Evolutionary conservation across 805 yeast species (phyloP).

Genomic region (Priceomyces haplophilus): DNA sequence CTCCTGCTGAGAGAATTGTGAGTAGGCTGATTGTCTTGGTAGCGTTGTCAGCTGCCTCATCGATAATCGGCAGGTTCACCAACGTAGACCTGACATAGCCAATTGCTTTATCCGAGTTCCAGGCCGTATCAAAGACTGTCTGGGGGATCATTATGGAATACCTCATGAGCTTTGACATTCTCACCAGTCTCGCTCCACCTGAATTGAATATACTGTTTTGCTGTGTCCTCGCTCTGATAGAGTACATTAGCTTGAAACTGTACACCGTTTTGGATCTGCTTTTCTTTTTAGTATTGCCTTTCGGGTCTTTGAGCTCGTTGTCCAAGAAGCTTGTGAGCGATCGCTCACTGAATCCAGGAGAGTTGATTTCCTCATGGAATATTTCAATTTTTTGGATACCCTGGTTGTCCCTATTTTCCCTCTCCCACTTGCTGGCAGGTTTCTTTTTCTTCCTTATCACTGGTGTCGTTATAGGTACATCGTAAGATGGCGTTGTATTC

Average conservation of each 20-base stretch:
- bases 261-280: constrained; percentile 2
- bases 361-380: constrained; percentile 6
- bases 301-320: constrained; percentile 4
- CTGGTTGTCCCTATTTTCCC: constrained; percentile 1
- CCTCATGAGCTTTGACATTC: constrained; percentile 13
- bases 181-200: constrained; percentile 3
- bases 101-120: constrained; percentile 22
- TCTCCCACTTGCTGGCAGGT: not conserved
- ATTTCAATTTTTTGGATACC: constrained; percentile 2
- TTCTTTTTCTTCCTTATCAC: not conserved
- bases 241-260: constrained; percentile 3
- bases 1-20: constrained; percentile 31
- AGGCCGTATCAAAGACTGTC: constrained; percentile 17
- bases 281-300: not conserved
- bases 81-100: constrained; percentile 15
- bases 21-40: constrained; percentile 26
- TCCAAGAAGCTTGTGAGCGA: constrained; percentile 8
- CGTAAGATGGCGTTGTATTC: not conserved
- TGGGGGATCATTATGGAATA: constrained; percentile 11
- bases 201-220: not conserved
- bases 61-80: constrained; percentile 1
- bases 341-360: constrained; percentile 8
- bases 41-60: constrained; percentile 14
- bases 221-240: not conserved
- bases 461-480: not conserved